phyloP scores from a whole-genome alignment of 345 rosid species.

The Sisymbrium irio region DNA sequence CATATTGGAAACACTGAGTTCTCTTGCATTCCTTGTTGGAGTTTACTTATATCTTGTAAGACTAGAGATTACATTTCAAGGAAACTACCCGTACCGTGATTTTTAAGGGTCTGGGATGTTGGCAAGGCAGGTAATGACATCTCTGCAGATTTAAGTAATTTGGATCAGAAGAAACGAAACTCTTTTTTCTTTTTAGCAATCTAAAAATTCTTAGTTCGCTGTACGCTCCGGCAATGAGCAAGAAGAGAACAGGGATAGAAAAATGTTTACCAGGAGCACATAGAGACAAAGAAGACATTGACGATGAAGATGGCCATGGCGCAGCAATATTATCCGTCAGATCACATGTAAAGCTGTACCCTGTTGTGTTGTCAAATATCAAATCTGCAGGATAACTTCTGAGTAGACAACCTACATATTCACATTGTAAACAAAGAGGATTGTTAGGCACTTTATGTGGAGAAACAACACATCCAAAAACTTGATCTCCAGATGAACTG shows the following conservation, averaged over 20 bases:
- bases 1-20: not conserved
- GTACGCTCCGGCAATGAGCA: not conserved
- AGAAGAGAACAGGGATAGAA: not conserved
- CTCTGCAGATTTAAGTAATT: conserved; percentile 52
- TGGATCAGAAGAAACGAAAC: conserved; percentile 1
- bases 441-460: not conserved
- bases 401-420: conserved; percentile 71
- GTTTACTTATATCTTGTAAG: not conserved
- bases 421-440: conserved; percentile 17
- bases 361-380: conserved; percentile 77
- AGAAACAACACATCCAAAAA: not conserved
- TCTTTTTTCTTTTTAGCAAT: not conserved
- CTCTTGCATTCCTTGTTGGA: not conserved
- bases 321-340: conserved; percentile 92
- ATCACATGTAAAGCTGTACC: conserved; percentile 93
- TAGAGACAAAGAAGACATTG: conserved; percentile 75
- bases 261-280: conserved; percentile 83
- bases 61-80: not conserved
- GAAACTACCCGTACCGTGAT: conserved; percentile 45
- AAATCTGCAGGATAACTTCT: conserved; percentile 85
- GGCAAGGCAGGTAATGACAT: conserved; percentile 98
- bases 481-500: not conserved
- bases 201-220: not conserved
- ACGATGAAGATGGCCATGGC: conserved; percentile 95
- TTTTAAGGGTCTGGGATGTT: conserved; percentile 68